phyloP scores from a whole-genome alignment of 78 protist species.

The Pigoraptor vietnamica region DNA sequence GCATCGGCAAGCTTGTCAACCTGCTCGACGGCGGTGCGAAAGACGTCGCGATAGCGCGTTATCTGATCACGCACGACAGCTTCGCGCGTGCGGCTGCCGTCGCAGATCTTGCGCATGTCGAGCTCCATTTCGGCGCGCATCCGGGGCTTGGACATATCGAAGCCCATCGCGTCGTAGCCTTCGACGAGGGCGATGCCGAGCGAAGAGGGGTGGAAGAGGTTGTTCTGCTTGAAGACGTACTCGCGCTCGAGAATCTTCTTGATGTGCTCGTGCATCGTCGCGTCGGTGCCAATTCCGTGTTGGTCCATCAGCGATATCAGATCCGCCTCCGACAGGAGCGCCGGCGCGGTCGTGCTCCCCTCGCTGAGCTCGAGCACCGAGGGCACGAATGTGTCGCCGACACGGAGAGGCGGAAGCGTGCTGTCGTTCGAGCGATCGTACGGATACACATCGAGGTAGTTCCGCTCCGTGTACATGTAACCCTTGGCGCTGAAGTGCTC shows the following conservation, averaged over 20 bases:
- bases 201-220: slow-evolving; percentile 63
- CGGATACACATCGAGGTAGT: slow-evolving; percentile 79
- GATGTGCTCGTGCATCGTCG: slow-evolving; percentile 98
- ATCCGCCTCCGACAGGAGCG: slow-evolving; percentile 87
- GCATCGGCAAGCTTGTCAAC: neutral
- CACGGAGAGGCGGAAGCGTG: slow-evolving; percentile 64
- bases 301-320: slow-evolving; percentile 93
- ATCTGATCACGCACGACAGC: neutral
- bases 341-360: slow-evolving; percentile 89
- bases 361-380: slow-evolving; percentile 32
- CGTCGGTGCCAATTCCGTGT: slow-evolving; percentile 96
- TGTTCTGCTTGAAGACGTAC: slow-evolving; percentile 52
- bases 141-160: neutral
- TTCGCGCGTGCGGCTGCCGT: slow-evolving; percentile 3
- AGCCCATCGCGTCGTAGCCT: slow-evolving; percentile 13
- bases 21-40: neutral
- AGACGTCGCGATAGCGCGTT: neutral
- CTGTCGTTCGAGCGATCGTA: slow-evolving; percentile 82
- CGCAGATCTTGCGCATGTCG: slow-evolving; percentile 23
- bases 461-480: slow-evolving; percentile 50
- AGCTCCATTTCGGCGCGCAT: slow-evolving; percentile 30
- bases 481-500: slow-evolving; percentile 70
- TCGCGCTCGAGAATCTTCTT: slow-evolving; percentile 71
- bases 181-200: slow-evolving; percentile 86
- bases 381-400: slow-evolving; percentile 73